Base-by-base conservation (phyloP, 805 yeast genomes). In the Kodamaea fukazawae region DNA sequence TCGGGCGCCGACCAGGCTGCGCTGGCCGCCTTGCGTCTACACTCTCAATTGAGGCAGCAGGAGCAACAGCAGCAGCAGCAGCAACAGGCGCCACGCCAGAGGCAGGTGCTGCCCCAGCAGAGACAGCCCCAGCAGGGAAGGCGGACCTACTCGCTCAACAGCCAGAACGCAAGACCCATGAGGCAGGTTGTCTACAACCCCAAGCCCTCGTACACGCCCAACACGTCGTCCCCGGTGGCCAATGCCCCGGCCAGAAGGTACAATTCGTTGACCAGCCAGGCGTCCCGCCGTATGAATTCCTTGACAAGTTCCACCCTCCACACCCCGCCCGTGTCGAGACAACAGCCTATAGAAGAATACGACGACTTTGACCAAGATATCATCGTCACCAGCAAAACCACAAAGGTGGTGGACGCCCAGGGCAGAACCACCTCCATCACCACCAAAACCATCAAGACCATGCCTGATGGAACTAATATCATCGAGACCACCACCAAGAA, bases 401-500 rank as follows among this genome's bases (percentile, higher is more conserved):
- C 72, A 16, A 67, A 63, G 41, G 61, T 67, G 10, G 55, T 66
- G 6, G 75, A 69, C 39, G 46, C 67, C 3, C 55, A 44, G 18
- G 75, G 75, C 12, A 53, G 73, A 44, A 62, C 69, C 2, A 60
- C 42, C 35, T 61, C 68, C 3, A 60, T 67, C 23, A 67, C 70
- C n/a, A 65, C 68, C 8, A 62, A 65, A 40, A 66, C 68, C 9
- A 56, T 62, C 31, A 57, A 58, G 36, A 56, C 59, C 7, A 45
- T 67, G 37, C 63, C 73, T 7, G 73, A 69, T 44, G 75, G 75
- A 4, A 60, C 71, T 12, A 67, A 65, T 38, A 55, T 69, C 17
- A 63, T 66, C 34, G 73, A 69, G 47, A 68, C 71, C 2, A 67
- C 65, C 13, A 65, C 72, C 9, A 67, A 62, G 42, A 67, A 66